phyloP scores from a whole-genome alignment of 345 rosid genomes.

The Boechera stricta region DNA sequence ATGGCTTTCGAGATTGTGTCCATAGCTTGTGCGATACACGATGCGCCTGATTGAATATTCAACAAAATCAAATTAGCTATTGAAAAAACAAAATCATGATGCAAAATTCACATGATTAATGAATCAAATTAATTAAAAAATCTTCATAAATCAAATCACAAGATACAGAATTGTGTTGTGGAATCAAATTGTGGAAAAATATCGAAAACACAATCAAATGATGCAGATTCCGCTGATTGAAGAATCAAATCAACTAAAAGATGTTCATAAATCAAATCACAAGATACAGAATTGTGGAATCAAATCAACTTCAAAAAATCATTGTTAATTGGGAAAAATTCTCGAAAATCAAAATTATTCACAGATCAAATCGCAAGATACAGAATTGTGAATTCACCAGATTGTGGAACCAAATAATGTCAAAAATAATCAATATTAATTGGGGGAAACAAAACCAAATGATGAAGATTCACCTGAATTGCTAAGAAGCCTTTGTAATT shows the following conservation, averaged over 20 bases:
- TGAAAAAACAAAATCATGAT: neutral
- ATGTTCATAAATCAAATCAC: neutral
- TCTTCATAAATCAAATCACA: neutral
- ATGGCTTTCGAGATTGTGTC: constrained; percentile 73
- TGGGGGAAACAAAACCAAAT: too few relatives aligned
- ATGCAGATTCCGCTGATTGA: neutral
- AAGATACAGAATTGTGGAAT: neutral
- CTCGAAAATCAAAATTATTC: too few relatives aligned
- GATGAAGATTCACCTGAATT: constrained; percentile 64
- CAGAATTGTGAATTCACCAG: neutral
- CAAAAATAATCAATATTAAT: too few relatives aligned
- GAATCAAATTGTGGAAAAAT: neutral
- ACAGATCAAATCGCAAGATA: too few relatives aligned
- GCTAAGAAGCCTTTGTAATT: constrained; percentile 97
- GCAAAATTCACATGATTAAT: neutral
- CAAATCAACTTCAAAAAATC: too few relatives aligned
- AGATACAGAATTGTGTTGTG: neutral
- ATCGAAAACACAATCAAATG: neutral
- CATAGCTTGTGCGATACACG: constrained; percentile 89
- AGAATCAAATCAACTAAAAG: neutral
- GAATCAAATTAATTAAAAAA: neutral
- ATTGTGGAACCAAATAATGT: neutral
- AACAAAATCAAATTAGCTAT: constrained; percentile 4
- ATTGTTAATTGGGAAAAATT: too few relatives aligned
- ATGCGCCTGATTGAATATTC: constrained; percentile 65